Base-by-base conservation (phyloP, 2,329 filamentous ascomycete genomes). In the Calcarisporium arbuscula region DNA sequence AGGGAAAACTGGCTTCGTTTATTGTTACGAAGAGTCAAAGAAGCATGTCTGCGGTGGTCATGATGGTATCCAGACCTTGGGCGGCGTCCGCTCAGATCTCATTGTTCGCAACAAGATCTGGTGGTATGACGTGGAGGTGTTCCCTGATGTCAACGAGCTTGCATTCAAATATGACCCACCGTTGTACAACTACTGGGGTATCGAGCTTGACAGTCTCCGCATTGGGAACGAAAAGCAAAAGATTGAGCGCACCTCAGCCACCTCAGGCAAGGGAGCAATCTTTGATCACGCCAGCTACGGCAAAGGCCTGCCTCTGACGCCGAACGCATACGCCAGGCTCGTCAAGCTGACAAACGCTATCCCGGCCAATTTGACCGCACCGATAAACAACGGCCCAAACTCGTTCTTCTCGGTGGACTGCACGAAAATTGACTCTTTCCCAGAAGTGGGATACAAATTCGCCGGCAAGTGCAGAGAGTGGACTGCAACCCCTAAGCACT, bases 71-170 rank as follows among this genome's bases (percentile, higher is more conserved):
- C 44, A 46, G 38, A 43, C 44, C 14, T 19, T 44, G 15, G 44
- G 42, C 11, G 44, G 44, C 7, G 31, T 44, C 28, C 38, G 35
- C 20, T 19, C 28, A 15, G 41, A 39, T 23, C 34, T 46, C n/a
- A 37, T 54, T 10, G 45, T 49, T 8, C 50, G 54, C 34, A 48
- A 50, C 8, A 46, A 43, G 33, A 39, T 36, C 16, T 58, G 55
- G 44, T 60, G 56, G 50, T 42, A 51, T 18, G 46, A 51, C 11
- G 39, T 42, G 19, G 25, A 36, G 21, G 14, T 38, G 14, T 46
- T 35, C 34, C 39, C 38, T 14, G 42, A 41, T 25, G 40, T 46
- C 33, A 46, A 46, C 44, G 26, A 35, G 5, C 25, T 44, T 26
- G 35, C 32, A 30, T 46, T 44, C 34, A 22, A 36, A 14, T 46